Base-by-base conservation (phyloP, 179 eudicot species). In the Sideroxylon spinosum region DNA sequence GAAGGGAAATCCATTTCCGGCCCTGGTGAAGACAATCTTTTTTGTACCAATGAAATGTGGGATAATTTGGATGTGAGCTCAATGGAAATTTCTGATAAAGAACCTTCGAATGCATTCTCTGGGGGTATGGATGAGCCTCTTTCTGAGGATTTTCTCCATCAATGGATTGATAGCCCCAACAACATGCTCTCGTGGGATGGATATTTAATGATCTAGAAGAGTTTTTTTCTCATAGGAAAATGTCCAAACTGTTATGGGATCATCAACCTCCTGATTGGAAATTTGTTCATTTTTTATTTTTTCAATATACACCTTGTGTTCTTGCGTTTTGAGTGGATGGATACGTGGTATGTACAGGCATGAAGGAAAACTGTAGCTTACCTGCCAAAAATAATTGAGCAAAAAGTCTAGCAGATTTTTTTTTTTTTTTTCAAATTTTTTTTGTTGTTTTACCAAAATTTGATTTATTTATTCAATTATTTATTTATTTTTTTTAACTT, bases 171-270 rank as follows among this genome's bases (percentile, higher is more conserved):
- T 60, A 77, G 61, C 60, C 86, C 86, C 9, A 55, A 55, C 22
- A 28, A 68, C 23, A 68, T 77, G 74, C 63, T 80, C 28, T 50
- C 74, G 32, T 84, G 86, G 86, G 83, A 84, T 80, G 67, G 65
- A 73, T 74, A 37, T 37, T 73, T 9, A 74, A 12, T 44, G 32
- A 44, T 55, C 71, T 80, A 23, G 78, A 32, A 22, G 85, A 71
- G n/a, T 46, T 16, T 75, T 16, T 75, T 57, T 75, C n/a, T 76
- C 63, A 52, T 70, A 79, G 53, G 28, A 75, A 61, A 62, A 22
- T 63, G 32, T n/a, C 46, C 69, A 26, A 64, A 55, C 17, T 52
- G 44, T 0, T 37, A 6, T 37, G 44, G 44, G 44, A 37, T 37
- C 44, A 37, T 37, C 44, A 37, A 37, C 44, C 44, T 37, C 37